Evolutionary conservation across 129 eudicot genomes (phyloP).

Genomic region (Silybum marianum): DNA sequence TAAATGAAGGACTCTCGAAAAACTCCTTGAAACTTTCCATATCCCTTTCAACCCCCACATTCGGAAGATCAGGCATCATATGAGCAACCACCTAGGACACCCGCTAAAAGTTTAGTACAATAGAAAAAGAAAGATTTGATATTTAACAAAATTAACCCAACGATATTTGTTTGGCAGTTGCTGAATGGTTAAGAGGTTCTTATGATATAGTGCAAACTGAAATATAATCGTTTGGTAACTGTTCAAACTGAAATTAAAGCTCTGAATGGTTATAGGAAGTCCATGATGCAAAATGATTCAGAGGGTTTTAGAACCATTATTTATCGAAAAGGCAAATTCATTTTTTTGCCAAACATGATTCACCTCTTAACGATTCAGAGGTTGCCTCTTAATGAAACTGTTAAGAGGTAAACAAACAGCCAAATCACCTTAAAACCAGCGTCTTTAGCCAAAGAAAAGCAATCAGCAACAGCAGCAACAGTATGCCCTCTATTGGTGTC

Average conservation of each 20-base stretch:
- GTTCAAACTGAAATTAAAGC: too few species aligned
- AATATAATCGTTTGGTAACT: too few species aligned
- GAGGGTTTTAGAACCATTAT: too few species aligned
- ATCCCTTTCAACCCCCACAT: constrained; percentile 97
- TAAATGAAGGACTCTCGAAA: constrained; percentile 85
- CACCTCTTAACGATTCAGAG: too few species aligned
- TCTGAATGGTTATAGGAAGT: too few species aligned
- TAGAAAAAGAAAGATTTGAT: background rate
- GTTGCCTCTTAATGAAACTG: background rate
- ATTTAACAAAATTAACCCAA: constrained; percentile 21
- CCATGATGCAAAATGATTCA: too few species aligned
- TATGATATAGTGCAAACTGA: too few species aligned
- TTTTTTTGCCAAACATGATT: too few species aligned
- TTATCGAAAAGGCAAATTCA: too few species aligned
- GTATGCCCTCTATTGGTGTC: constrained; percentile 98
- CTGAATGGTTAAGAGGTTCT: too few species aligned
- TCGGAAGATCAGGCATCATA: constrained; percentile 99
- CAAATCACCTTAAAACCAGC: constrained; percentile 89
- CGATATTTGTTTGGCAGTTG: background rate
- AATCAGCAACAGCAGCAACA: constrained; percentile 98
- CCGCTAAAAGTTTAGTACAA: constrained; percentile 11
- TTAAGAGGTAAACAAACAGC: background rate
- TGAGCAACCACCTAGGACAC: constrained; percentile 90
- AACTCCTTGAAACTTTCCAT: constrained; percentile 98
- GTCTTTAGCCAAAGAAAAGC: constrained; percentile 95